Conservation (phyloP, 768 basidiomycete genomes). For the Cytidiella melzeri region DNA sequence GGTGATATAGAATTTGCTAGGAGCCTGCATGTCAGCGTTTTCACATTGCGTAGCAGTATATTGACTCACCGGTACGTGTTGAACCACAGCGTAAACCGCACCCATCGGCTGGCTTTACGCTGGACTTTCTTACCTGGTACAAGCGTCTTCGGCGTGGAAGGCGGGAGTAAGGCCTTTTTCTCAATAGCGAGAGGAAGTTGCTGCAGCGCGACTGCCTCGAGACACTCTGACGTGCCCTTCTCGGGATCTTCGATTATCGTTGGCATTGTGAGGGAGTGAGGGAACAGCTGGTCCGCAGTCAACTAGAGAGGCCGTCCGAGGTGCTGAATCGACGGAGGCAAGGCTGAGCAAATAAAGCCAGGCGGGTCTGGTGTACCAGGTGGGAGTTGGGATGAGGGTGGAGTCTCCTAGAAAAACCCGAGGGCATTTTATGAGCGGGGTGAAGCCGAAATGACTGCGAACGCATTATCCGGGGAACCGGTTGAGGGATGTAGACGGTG, state of each 20-base stretch:
- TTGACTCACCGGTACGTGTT: constrained; percentile 33
- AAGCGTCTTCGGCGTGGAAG: constrained; percentile 13
- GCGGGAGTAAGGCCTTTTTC: constrained; percentile 11
- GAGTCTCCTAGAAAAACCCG: constrained; percentile 22
- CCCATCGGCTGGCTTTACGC: constrained; percentile 21
- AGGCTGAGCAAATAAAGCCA: constrained; percentile 11
- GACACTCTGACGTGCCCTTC: constrained; percentile 21
- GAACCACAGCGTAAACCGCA: constrained; percentile 31
- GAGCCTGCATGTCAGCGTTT: no score
- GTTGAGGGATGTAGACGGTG: constrained; percentile 16
- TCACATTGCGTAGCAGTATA: no score
- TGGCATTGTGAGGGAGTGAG: constrained; percentile 15
- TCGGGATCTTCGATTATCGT: constrained; percentile 24
- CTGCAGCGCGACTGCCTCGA: constrained; percentile 10
- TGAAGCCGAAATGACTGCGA: constrained; percentile 24
- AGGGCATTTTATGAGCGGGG: constrained; percentile 24
- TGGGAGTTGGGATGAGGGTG: no score
- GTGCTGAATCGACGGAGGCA: constrained; percentile 12
- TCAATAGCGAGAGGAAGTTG: constrained; percentile 12
- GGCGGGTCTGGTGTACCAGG: no score
- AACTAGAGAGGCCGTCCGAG: constrained; percentile 2
- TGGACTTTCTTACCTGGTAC: constrained; percentile 13
- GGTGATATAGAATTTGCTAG: constrained; percentile 32
- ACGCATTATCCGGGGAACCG: constrained; percentile 21
- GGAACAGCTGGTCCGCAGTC: neutral